Evolutionary conservation across 2,329 filamentous ascomycete genomes (phyloP).

Genomic region (Dactylellina drechsleri): DNA sequence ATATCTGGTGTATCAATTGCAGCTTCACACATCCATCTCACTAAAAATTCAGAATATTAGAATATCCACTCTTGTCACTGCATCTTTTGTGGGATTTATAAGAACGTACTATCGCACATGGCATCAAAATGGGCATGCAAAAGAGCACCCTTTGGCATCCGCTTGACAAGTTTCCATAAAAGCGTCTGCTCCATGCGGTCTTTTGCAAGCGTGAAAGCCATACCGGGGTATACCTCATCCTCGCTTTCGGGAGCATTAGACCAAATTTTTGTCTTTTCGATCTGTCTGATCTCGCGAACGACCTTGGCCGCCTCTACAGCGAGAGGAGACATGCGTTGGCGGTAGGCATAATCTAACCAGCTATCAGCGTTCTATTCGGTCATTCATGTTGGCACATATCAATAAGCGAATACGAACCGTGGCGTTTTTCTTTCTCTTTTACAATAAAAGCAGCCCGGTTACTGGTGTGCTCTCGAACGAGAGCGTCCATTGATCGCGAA

Average conservation of each 20-base stretch:
- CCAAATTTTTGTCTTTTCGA: conserved; percentile 82
- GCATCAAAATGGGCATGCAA: conserved; percentile 90
- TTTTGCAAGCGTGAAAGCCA: conserved; percentile 91
- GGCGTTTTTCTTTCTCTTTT: conserved; percentile 83
- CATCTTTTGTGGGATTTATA: neutral
- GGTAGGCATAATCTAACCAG: conserved; percentile 73
- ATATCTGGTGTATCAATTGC: conserved; percentile 78
- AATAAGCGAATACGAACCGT: conserved; percentile 68
- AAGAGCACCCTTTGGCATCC: conserved; percentile 88
- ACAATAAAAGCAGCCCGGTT: conserved; percentile 79
- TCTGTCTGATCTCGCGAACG: conserved; percentile 78
- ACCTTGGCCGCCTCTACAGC: conserved; percentile 81
- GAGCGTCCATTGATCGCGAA: conserved; percentile 30
- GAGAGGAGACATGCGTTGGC: conserved; percentile 78
- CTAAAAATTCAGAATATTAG: conserved; percentile 25
- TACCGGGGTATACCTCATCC: conserved; percentile 79
- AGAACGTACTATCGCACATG: conserved; percentile 75
- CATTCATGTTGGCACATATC: neutral
- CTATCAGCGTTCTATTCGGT: conserved; percentile 50
- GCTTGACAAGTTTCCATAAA: conserved; percentile 83
- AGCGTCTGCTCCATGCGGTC: conserved; percentile 84
- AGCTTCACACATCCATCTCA: conserved; percentile 79
- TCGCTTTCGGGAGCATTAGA: conserved; percentile 73
- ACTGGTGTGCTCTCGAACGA: conserved; percentile 75
- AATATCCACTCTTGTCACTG: neutral